Evolutionary conservation across 768 basidiomycete genomes (phyloP).

Genomic region (Kwoniella sp.): DNA sequence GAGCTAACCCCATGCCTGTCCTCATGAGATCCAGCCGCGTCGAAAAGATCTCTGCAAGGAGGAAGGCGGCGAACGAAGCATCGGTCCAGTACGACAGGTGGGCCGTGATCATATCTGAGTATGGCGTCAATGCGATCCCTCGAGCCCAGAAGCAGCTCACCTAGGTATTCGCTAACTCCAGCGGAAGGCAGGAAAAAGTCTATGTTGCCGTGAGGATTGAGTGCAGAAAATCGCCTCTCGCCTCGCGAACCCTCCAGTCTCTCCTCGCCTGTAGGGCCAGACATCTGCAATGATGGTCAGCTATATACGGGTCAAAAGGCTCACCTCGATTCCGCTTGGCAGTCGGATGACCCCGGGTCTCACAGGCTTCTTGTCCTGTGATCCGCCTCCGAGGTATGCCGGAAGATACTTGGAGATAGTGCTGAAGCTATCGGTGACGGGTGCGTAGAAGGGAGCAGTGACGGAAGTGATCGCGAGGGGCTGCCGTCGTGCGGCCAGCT

Average conservation of each 20-base stretch:
- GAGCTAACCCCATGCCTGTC: constrained; percentile 50
- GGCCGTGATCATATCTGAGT: constrained; percentile 46
- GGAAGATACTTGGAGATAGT: constrained; percentile 45
- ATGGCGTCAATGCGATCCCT: neutral
- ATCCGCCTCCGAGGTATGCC: constrained; percentile 24
- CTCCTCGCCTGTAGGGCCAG: constrained; percentile 47
- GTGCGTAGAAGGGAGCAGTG: constrained; percentile 46
- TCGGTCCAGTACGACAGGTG: constrained; percentile 53
- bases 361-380: constrained; percentile 27
- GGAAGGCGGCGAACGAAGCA: constrained; percentile 51
- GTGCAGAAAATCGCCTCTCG: constrained; percentile 52
- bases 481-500: constrained; percentile 32
- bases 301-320: neutral
- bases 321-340: constrained; percentile 50
- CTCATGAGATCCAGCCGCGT: constrained; percentile 47
- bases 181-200: constrained; percentile 53
- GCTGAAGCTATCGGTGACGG: constrained; percentile 49
- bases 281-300: constrained; percentile 30
- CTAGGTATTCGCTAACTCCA: constrained; percentile 53
- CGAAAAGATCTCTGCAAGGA: constrained; percentile 52
- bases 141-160: constrained; percentile 16
- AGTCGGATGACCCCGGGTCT: constrained; percentile 46
- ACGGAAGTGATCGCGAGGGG: constrained; percentile 48
- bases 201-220: constrained; percentile 54
- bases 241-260: constrained; percentile 45